Evolutionary conservation across 768 basidiomycete species (phyloP), one percentile per base, ranked within the genome.

Genomic region (Trametes elegans): DNA sequence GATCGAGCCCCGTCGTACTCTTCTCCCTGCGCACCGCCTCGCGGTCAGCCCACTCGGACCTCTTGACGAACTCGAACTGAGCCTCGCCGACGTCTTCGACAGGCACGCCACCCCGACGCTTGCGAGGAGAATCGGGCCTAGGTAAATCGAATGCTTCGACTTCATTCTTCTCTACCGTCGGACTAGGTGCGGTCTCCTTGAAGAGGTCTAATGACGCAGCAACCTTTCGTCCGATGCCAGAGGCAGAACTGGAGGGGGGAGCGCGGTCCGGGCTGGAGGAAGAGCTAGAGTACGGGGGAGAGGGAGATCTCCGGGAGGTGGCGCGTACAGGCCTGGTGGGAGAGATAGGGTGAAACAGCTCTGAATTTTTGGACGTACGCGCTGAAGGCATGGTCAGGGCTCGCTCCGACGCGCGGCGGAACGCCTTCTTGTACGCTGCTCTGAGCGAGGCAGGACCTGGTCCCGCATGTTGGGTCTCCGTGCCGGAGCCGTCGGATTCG

Each of bases 41-140:
- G 35, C 87, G 81, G 68, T 89, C 88, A 1, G 87, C 88, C 90
- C 90, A 91, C 60, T 88, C 90, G 14, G 90, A 84, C 38, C 90
- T 81, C 66, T 89, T 90, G 42, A 91, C 87, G 62, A 90, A 90
- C 73, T 90, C 82, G 65, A 83, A 90, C 64, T 84, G 79, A 16
- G 87, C 79, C 58, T 87, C 80, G 23, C 81, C 79, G 39, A 88
- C 83, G 55, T 82, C 79, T 26, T 76, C 73, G 28, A 73, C 72
- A 34, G 80, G 74, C 7, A 71, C 65, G 24, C 69, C 66, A 31
- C 66, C 64, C 51, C 69, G 66, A 44, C 69, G 72, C 24, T 67
- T 70, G 26, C 67, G 43, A 34, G 66, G 61, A 27, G 66, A 60
- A 4, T 64, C 64, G 2, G 70, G 55, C 14, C 64, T 55, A 16